Percentiles rank a stretch among this genome's conserved stretches.
These are phyloP conservation scores for Russula vinacea DNA, from an alignment of 768 basidiomycete species.

Conservation along the genomic window DNA sequence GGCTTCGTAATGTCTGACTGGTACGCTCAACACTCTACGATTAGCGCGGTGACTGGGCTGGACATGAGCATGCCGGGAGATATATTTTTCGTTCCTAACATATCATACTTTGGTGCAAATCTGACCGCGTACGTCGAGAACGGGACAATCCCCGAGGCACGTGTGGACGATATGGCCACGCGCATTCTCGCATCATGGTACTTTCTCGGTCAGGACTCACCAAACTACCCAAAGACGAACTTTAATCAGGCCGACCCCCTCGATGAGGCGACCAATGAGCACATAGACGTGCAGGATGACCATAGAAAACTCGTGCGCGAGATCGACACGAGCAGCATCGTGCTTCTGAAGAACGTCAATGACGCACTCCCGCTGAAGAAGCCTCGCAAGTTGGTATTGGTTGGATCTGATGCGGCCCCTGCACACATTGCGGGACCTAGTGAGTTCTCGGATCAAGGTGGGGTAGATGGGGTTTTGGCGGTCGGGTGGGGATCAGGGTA, in stretches of 20 bases:
- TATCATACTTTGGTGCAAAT: slow-evolving; percentile 61
- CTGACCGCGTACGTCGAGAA: slow-evolving; percentile 69
- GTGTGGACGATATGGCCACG: slow-evolving; percentile 79
- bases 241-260: slow-evolving; percentile 65
- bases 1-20: slow-evolving; percentile 78
- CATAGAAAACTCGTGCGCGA: slow-evolving; percentile 66
- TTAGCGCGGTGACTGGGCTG: slow-evolving; percentile 56
- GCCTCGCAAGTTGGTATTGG: slow-evolving; percentile 56
- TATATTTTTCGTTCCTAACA: slow-evolving; percentile 33
- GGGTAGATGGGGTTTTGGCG: slow-evolving; percentile 63
- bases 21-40: slow-evolving; percentile 60
- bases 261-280: slow-evolving; percentile 53
- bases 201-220: slow-evolving; percentile 58
- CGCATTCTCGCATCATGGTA: slow-evolving; percentile 76
- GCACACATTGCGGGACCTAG: slow-evolving; percentile 45
- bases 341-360: slow-evolving; percentile 69
- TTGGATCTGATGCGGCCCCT: slow-evolving; percentile 56
- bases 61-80: slow-evolving; percentile 67
- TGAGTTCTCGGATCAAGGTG: slow-evolving; percentile 43
- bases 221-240: slow-evolving; percentile 60
- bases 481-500: slow-evolving; percentile 90
- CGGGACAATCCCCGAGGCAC: slow-evolving; percentile 60
- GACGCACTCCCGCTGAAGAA: slow-evolving; percentile 57
- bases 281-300: slow-evolving; percentile 65
- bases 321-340: slow-evolving; percentile 69